Evolutionary conservation across 257 asterid genomes (phyloP), one percentile per base, ranked within the genome.

Genomic region (Striga asiatica): DNA sequence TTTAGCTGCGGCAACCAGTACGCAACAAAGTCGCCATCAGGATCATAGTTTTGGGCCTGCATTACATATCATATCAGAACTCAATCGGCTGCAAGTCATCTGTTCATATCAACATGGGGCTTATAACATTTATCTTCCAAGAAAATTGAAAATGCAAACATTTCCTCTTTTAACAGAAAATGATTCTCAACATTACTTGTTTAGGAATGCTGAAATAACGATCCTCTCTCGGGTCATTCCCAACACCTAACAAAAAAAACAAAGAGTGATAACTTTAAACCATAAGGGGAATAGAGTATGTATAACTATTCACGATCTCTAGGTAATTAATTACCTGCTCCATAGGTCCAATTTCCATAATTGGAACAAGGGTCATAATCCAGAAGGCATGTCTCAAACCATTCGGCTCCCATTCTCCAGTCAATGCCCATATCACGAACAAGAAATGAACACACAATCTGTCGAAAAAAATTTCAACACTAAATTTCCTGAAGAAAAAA

Each of bases 331-430:
- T 81, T 48, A 89, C 98, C 98, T 71, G 98, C 98, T 50, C 98
- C 98, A 34, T 89, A 89, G 12, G 96, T 80, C 98, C 96, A 89
- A 56, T 89, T 89, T 5, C 98, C 96, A 65, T 89, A 89, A 54
- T 89, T 89, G 56, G 98, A 89, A 69, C 95, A 89, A 21, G 98
- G 98, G 68, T 89, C 98, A 41, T 86, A 86, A 64, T 89, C 98
- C 69, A 89, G 65, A 47, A 89, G 96, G 71, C 82, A 86, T 1
- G 96, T 76, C 83, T 89, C 98, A 19, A 89, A 89, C 98, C 98
- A 89, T 67, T 89, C 98, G 14, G 98, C 98, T 65, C 98, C 98
- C 93, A 89, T 89, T 71, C 98, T 75, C 98, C 98, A 89, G 78
- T 89, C 98, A 9, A 86, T 70, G 50, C 91, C 93, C 95, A 89